Evolutionary conservation across 2,329 filamentous ascomycete species (phyloP).

Genomic region (Clarireedia sp.): DNA sequence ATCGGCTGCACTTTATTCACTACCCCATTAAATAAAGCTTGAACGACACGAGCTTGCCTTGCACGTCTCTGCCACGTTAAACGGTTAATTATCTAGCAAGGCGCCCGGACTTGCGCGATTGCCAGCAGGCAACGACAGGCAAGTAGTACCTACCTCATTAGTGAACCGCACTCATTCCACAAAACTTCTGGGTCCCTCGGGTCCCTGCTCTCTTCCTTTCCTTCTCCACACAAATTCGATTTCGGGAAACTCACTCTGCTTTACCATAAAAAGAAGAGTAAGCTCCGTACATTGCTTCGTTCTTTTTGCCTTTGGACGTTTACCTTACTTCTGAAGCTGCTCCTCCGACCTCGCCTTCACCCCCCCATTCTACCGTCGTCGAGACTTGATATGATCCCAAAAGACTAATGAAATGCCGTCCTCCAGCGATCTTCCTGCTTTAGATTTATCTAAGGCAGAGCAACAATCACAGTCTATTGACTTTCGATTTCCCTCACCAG

Average conservation of each 20-base stretch:
- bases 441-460: conserved; percentile 11
- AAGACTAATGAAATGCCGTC: conserved; percentile 29
- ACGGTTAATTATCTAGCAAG: not conserved
- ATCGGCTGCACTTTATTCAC: too few species aligned
- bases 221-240: not conserved
- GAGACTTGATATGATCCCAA: conserved; percentile 4
- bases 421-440: conserved; percentile 19
- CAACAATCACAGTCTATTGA: conserved; percentile 12
- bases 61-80: not conserved
- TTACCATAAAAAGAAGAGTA: not conserved
- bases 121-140: not conserved
- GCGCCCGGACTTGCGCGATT: not conserved
- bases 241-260: not conserved
- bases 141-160: not conserved
- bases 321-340: not conserved
- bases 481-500: conserved; percentile 24
- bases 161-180: not conserved
- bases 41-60: not conserved
- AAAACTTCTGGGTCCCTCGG: not conserved
- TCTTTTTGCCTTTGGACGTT: not conserved
- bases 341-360: not conserved
- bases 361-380: not conserved
- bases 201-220: not conserved
- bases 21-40: too few species aligned
- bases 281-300: not conserved